phyloP scores from a whole-genome alignment of 176 grass and related monocot species.

The Stipa capillata region DNA sequence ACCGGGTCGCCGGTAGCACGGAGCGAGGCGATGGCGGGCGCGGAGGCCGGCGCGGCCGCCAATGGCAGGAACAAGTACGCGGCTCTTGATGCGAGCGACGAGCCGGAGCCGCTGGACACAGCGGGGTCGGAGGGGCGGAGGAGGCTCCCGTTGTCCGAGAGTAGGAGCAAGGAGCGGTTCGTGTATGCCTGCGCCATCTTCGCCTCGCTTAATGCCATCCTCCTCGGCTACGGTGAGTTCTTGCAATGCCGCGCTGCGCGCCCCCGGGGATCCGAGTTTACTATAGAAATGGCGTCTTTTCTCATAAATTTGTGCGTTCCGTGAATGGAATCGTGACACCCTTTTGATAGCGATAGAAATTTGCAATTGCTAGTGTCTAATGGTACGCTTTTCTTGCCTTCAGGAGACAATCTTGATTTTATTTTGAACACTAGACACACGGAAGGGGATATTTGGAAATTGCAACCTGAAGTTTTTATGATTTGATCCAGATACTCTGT shows the following conservation, averaged over 20 bases:
- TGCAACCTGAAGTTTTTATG: not conserved
- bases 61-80: slow-evolving; percentile 34
- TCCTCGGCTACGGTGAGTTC: slow-evolving; percentile 54
- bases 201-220: slow-evolving; percentile 52
- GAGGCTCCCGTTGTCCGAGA: not conserved
- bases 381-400: not conserved
- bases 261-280: not conserved
- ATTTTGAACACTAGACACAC: not conserved
- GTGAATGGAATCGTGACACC: not conserved
- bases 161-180: slow-evolving; percentile 29
- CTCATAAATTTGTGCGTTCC: not conserved
- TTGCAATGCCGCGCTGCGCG: not conserved
- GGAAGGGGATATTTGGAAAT: not conserved
- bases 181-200: slow-evolving; percentile 43
- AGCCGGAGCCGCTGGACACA: not conserved
- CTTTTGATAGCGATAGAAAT: not conserved
- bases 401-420: not conserved
- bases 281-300: not conserved
- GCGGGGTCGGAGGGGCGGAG: not conserved
- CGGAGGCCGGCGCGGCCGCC: not conserved
- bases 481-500: not conserved
- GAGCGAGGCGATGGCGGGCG: slow-evolving; percentile 16
- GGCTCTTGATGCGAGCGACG: slow-evolving; percentile 26
- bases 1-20: not conserved
- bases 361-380: not conserved